Base-by-base conservation (phyloP, 2,329 filamentous ascomycete species). In the Cyphellophora europaea region DNA sequence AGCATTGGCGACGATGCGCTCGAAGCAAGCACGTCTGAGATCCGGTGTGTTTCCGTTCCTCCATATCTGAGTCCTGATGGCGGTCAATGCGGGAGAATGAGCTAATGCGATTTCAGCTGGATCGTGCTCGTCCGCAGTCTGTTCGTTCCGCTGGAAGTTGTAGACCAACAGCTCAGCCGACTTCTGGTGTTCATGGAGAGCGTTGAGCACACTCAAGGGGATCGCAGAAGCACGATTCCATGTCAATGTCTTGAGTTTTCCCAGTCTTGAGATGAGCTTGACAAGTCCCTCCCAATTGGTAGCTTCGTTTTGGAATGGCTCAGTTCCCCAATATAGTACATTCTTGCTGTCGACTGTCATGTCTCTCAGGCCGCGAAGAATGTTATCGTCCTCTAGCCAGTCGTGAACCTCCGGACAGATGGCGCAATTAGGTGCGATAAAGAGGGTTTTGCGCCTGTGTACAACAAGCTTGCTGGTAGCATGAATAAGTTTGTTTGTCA, bases 401-500 rank as follows among this genome's bases (percentile, higher is more conserved):
- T 25, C 8, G 8, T 25, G 21, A 5, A 35, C 32, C 10, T 16
- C 18, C 18, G 19, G 8, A 5, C 19, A 19, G 12, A 28, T 5
- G n/a, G 8, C 32, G 6, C 12, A 5, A n/a, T 27, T 25, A 11
- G 16, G 5, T 12, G 16, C 6, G 5, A 14, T 10, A 6, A 31
- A 16, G 5, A 46, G 10, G 11, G 36, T 40, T 11, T 31, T 19
- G 18, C 23, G 41, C 13, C 33, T 36, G 19, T 46, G 35, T 6
- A 29, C 32, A 12, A 46, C 38, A 10, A 40, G 36, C 18, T 36
- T 16, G 18, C 35, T 19, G 12, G 38, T 41, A 12, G 18, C 17
- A 23, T 38, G 27, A 35, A 46, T 40, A 12, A 33, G 28, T 16
- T 36, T 36, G 37, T 36, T 44, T 29, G 38, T 35, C 14, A 25